These are phyloP conservation scores for Fusarium hostae DNA, from an alignment of 2,329 filamentous ascomycete species.

Conservation along the genomic window DNA sequence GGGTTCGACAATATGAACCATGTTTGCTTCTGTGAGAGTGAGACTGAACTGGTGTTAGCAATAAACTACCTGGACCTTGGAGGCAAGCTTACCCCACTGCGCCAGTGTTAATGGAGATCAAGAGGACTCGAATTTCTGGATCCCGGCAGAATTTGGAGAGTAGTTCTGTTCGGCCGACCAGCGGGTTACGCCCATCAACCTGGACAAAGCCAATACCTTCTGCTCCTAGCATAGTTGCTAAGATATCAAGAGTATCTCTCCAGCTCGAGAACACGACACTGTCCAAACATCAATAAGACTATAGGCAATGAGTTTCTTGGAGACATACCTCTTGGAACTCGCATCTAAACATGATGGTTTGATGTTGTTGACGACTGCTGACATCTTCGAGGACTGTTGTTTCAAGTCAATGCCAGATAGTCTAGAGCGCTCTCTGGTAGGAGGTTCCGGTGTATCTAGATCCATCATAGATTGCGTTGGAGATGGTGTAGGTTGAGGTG, in stretches of 20 bases:
- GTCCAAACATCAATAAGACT: accelerated
- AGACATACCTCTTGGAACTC: not conserved
- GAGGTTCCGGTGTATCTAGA: accelerated
- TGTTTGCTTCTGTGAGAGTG: not conserved
- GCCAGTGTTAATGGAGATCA: constrained; percentile 20
- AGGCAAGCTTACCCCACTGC: not conserved
- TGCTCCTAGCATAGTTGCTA: accelerated
- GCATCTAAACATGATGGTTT: accelerated
- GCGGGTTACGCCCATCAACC: not conserved
- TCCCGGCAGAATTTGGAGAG: not conserved
- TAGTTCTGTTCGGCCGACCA: not conserved
- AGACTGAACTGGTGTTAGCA: not conserved
- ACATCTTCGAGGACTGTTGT: not conserved
- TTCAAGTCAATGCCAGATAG: accelerated
- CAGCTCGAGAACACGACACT: constrained; percentile 8
- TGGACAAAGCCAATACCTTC: not conserved
- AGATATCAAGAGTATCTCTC: not conserved
- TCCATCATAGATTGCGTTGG: not conserved
- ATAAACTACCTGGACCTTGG: accelerated
- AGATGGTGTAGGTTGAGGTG: not conserved
- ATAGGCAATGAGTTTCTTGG: accelerated
- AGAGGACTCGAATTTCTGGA: not conserved
- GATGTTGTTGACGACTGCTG: constrained; percentile 2
- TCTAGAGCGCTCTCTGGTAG: accelerated
- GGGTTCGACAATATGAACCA: not conserved